Evolutionary conservation across 2,329 filamentous ascomycete species (phyloP), one percentile per base, ranked within the genome.

Genomic region (Helotiales sp.): DNA sequence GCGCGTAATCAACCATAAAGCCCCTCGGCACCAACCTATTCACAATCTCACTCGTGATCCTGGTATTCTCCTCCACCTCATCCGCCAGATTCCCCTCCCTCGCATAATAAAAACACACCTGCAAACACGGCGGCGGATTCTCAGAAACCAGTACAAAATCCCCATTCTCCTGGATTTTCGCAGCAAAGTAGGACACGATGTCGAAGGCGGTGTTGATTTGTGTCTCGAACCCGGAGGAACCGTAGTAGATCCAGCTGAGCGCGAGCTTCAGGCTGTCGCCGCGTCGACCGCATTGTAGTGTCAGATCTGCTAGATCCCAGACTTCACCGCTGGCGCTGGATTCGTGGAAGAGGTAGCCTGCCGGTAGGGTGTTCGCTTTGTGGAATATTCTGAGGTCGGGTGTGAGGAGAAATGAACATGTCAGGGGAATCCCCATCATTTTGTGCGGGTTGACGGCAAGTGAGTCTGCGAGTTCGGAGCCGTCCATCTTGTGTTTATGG

Each of bases 391-490:
- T 83, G 76, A 96, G 80, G 77, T 98, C 94, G 1, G 86, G 86
- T 0, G 88, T 90, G 13, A 99, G 85, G 4, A 99, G 85, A 81
- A 97, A 97, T 0, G 91, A 94, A 81, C 94, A 98, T 0, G 94
- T 97, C 47, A 96, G 82, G 0, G 96, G 95, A 2, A 93, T 92
- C 66, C 93, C 93, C 77, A 98, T 86, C 96, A 98, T 98, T 82
- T 98, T 98, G 82, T 99, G 96, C 65, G 96, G 94, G 79, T 97
- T 98, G 63, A 97, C 87, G 1, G 93, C 93, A 45, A 98, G 83
- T 15, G 89, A 93, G 79, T 97, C 86, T 10, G 94, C 96, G 47
- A 90, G 84, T 52, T 93, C 85, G 1, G 86, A 83, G 15, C 95
- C 95, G 0, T 82, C 78, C 10, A 98, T 81, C 76, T 93, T 92